Conservation (phyloP, 352 stramenopile species). For the Globisporangium parvum region DNA sequence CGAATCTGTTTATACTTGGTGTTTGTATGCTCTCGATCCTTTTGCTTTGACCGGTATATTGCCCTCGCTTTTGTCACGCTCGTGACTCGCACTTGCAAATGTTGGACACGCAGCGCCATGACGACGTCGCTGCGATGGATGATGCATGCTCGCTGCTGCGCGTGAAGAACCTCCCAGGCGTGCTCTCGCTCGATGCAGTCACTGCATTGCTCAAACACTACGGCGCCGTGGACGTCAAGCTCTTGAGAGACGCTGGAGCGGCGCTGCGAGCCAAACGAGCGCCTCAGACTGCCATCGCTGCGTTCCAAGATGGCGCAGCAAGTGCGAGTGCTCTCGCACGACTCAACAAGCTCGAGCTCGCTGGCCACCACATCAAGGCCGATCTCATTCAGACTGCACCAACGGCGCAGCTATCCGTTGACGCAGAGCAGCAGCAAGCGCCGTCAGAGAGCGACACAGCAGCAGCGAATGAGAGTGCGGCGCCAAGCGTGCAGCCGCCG, state of each 20-base stretch:
- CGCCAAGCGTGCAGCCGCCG: slow-evolving; percentile 14
- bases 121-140: not conserved
- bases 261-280: slow-evolving; percentile 12
- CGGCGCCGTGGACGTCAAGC: slow-evolving; percentile 37
- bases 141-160: slow-evolving; percentile 23
- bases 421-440: slow-evolving; percentile 1
- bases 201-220: slow-evolving; percentile 55
- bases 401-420: not conserved
- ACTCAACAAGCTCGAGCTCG: slow-evolving; percentile 45
- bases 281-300: slow-evolving; percentile 42
- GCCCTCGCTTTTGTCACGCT: not conserved
- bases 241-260: slow-evolving; percentile 25
- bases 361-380: slow-evolving; percentile 39
- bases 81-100: not conserved
- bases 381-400: slow-evolving; percentile 15
- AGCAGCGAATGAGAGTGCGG: not conserved
- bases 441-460: not conserved
- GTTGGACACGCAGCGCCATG: not conserved
- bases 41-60: not conserved
- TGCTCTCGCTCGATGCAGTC: slow-evolving; percentile 49
- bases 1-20: not conserved
- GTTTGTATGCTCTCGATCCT: not conserved
- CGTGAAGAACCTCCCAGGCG: slow-evolving; percentile 51
- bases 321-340: slow-evolving; percentile 32
- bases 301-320: slow-evolving; percentile 26